Conservation (phyloP, 805 yeast species). For the Lipomyces orientalis region DNA sequence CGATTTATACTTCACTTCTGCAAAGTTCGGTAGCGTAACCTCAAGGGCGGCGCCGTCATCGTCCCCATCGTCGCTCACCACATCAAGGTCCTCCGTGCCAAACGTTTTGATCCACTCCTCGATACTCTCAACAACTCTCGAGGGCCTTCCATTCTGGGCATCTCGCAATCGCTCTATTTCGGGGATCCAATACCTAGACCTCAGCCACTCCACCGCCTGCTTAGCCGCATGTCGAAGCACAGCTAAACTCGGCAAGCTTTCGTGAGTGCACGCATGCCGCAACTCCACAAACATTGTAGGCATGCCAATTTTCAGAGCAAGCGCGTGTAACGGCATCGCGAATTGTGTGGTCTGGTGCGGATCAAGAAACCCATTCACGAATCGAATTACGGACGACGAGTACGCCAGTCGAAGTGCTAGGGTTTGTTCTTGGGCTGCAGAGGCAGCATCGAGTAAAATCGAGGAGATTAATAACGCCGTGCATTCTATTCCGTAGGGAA, state of each 20-base stretch:
- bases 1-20: background rate
- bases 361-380: slow-evolving; percentile 90
- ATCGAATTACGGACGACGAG: slow-evolving; percentile 43
- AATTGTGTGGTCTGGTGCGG: slow-evolving; percentile 78
- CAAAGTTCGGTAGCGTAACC: background rate
- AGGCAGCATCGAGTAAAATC: slow-evolving; percentile 51
- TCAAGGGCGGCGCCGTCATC: background rate
- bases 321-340: slow-evolving; percentile 76
- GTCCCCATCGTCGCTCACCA: background rate
- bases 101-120: background rate
- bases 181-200: slow-evolving; percentile 69
- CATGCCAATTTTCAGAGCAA: slow-evolving; percentile 71
- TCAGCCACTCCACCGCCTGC: slow-evolving; percentile 77
- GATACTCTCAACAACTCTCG: background rate
- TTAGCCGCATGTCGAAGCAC: slow-evolving; percentile 65
- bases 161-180: slow-evolving; percentile 14
- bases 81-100: background rate
- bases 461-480: slow-evolving; percentile 66
- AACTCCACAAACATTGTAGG: slow-evolving; percentile 88
- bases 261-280: slow-evolving; percentile 92
- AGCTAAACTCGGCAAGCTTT: slow-evolving; percentile 71
- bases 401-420: slow-evolving; percentile 58
- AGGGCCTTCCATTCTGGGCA: background rate
- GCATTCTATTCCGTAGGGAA: slow-evolving; percentile 75
- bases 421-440: slow-evolving; percentile 41